Percentiles rank a stretch among this genome's conserved stretches.
phyloP scores from a whole-genome alignment of 805 yeast genomes.

The Kazachstania africana region DNA sequence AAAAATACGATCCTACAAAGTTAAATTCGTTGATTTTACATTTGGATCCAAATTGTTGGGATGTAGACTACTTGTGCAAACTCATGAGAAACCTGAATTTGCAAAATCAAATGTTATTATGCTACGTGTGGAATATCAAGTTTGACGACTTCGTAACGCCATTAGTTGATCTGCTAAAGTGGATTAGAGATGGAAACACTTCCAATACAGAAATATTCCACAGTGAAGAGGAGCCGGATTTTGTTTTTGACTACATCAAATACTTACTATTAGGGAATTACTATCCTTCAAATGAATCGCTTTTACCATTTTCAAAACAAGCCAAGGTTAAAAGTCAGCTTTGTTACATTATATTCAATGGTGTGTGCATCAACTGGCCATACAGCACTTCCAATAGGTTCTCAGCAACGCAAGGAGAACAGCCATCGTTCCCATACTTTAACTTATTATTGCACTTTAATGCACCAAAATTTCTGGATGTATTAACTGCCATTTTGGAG shows the following conservation, averaged over 20 bases:
- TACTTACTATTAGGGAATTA: slow-evolving; percentile 65
- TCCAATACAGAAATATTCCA: not conserved
- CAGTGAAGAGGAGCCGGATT: not conserved
- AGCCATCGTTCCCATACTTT: slow-evolving; percentile 62
- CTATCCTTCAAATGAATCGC: slow-evolving; percentile 47
- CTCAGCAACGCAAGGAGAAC: slow-evolving; percentile 18
- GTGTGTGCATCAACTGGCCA: slow-evolving; percentile 39
- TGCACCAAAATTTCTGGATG: slow-evolving; percentile 47
- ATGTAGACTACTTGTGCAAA: slow-evolving; percentile 62
- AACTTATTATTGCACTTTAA: slow-evolving; percentile 41
- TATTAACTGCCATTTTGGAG: slow-evolving; percentile 75
- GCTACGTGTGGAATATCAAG: slow-evolving; percentile 61
- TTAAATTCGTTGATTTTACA: slow-evolving; percentile 62
- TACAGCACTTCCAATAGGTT: slow-evolving; percentile 17
- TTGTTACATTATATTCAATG: slow-evolving; percentile 50
- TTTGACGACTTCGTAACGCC: slow-evolving; percentile 67
- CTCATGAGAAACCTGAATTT: slow-evolving; percentile 36
- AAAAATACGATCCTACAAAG: too few species aligned
- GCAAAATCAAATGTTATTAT: slow-evolving; percentile 17
- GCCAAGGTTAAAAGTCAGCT: too few species aligned
- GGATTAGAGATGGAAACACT: slow-evolving; percentile 4
- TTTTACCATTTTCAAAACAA: slow-evolving; percentile 34
- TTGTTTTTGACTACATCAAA: slow-evolving; percentile 49
- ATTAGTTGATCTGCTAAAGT: slow-evolving; percentile 41
- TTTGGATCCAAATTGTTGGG: slow-evolving; percentile 55